A percentile compares a stretch with the other conserved stretches of the same genome.
Evolutionary conservation across 2,329 filamentous ascomycete species (phyloP).

Genomic region (Pseudogymnoascus sp.): DNA sequence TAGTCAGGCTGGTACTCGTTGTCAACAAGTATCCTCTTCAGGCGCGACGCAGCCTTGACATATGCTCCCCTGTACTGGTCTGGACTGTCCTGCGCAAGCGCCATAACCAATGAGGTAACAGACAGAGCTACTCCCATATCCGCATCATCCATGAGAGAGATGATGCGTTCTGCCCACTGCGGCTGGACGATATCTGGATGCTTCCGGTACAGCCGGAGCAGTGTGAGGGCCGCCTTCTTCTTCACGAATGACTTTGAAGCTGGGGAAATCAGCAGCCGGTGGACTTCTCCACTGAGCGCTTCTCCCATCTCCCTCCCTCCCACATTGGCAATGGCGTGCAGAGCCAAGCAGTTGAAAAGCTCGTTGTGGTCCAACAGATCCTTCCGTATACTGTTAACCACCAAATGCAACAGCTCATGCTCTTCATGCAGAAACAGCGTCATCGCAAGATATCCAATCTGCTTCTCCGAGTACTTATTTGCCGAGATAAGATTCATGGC

Average conservation of each 20-base stretch:
- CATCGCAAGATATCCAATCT: constrained; percentile 96
- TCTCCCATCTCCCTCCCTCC: constrained; percentile 96
- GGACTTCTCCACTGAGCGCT: constrained; percentile 82
- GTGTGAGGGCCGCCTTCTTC: constrained; percentile 93
- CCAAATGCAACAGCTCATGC: constrained; percentile 89
- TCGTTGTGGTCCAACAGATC: constrained; percentile 93
- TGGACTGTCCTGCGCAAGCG: constrained; percentile 85
- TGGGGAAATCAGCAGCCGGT: constrained; percentile 90
- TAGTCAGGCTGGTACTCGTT: constrained; percentile 86
- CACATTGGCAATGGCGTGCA: constrained; percentile 97
- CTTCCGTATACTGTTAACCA: constrained; percentile 97
- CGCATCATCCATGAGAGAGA: constrained; percentile 95
- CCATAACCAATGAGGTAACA: constrained; percentile 91
- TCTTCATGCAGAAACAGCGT: constrained; percentile 95
- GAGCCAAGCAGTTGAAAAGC: constrained; percentile 89
- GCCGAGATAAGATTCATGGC: constrained; percentile 96
- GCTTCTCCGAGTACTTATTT: constrained; percentile 96
- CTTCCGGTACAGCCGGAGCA: constrained; percentile 90
- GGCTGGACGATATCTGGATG: constrained; percentile 87
- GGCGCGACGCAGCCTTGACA: constrained; percentile 78
- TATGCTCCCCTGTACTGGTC: constrained; percentile 93
- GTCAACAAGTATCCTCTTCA: constrained; percentile 87
- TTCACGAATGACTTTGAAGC: constrained; percentile 96
- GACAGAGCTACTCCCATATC: constrained; percentile 93
- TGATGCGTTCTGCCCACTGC: constrained; percentile 96